A percentile compares a stretch with the other conserved stretches of the same genome.
phyloP scores from a whole-genome alignment of 2,329 filamentous ascomycete genomes.

The Penicillium griseofulvum region DNA sequence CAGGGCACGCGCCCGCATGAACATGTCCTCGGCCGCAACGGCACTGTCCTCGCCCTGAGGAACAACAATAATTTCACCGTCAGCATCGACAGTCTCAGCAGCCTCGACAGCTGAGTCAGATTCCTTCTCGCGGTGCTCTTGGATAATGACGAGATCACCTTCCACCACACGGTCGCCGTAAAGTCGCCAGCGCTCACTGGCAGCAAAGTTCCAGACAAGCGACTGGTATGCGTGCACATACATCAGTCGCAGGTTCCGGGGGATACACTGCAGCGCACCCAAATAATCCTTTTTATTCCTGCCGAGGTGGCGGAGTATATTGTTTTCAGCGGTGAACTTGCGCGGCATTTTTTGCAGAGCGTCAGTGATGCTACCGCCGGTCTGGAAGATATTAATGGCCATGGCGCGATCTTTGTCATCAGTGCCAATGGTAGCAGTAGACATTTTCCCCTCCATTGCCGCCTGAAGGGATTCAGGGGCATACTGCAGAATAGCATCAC shows the following conservation, averaged over 20 bases:
- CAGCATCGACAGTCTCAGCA: slow-evolving; percentile 51
- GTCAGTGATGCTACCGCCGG: slow-evolving; percentile 55
- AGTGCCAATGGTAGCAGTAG: slow-evolving; percentile 54
- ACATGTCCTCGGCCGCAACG: slow-evolving; percentile 54
- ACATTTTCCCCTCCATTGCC: slow-evolving; percentile 47
- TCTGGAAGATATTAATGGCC: slow-evolving; percentile 72
- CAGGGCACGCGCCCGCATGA: slow-evolving; percentile 69
- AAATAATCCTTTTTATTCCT: slow-evolving; percentile 65
- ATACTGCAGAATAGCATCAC: slow-evolving; percentile 73
- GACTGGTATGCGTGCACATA: slow-evolving; percentile 97
- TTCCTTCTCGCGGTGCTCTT: slow-evolving; percentile 55
- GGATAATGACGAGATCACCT: slow-evolving; percentile 77
- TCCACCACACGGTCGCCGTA: slow-evolving; percentile 72
- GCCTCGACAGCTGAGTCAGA: slow-evolving; percentile 28
- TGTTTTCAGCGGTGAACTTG: slow-evolving; percentile 76
- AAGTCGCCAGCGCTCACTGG: slow-evolving; percentile 73
- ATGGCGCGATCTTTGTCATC: slow-evolving; percentile 79
- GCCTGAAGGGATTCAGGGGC: slow-evolving; percentile 61
- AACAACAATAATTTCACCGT: slow-evolving; percentile 65
- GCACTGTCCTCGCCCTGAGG: slow-evolving; percentile 59
- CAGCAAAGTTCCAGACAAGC: slow-evolving; percentile 86
- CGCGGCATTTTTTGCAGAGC: slow-evolving; percentile 70
- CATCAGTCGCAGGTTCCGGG: slow-evolving; percentile 81
- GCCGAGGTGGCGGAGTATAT: slow-evolving; percentile 73
- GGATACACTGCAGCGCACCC: slow-evolving; percentile 77